phyloP scores from a whole-genome alignment of 2,329 filamentous ascomycete species.

The Rutstroemia sp. region DNA sequence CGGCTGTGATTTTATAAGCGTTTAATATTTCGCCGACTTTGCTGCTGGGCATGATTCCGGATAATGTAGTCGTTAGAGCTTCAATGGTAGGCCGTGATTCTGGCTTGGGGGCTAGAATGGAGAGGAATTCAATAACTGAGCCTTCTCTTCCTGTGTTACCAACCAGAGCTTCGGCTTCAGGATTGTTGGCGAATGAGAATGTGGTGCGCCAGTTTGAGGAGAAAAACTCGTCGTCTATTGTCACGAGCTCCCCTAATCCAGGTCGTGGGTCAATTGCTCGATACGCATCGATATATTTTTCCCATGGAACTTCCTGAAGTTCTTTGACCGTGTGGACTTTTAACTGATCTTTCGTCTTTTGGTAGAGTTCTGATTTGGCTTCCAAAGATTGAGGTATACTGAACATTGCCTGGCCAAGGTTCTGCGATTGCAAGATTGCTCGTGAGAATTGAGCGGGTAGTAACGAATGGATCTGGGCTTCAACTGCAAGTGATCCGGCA shows the following conservation, averaged over 20 bases:
- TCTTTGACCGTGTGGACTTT: conserved; percentile 1
- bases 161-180: not conserved
- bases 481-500: conserved; percentile 34
- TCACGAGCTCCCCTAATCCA: not conserved
- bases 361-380: not conserved
- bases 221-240: not conserved
- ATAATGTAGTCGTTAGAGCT: not conserved
- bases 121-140: not conserved
- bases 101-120: not conserved
- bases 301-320: not conserved
- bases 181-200: not conserved
- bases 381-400: not conserved
- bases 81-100: not conserved
- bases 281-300: not conserved
- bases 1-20: not conserved
- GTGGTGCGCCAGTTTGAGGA: not conserved
- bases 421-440: conserved; percentile 13
- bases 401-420: conserved; percentile 2
- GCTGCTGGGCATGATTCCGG: not conserved
- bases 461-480: conserved; percentile 8
- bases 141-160: not conserved
- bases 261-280: not conserved
- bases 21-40: not conserved
- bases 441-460: not conserved
- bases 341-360: not conserved